These are phyloP conservation scores for Rhodosporidiobolus sp. DNA, from an alignment of 768 basidiomycete species.

Conservation along the genomic window DNA sequence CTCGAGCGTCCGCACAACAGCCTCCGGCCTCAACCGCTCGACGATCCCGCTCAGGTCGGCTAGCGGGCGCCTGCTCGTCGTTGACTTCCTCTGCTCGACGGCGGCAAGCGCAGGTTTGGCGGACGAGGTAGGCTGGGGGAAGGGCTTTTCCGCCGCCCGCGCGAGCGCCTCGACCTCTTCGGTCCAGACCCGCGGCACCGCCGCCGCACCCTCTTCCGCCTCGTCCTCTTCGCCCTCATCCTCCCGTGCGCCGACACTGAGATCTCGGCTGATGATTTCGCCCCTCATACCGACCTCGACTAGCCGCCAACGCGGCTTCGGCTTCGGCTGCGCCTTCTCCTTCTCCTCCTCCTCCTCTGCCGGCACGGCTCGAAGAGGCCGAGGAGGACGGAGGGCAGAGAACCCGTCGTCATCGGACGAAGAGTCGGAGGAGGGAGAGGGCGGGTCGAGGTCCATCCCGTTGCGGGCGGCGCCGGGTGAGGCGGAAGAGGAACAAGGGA, in stretches of 20 bases:
- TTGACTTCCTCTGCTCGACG: background rate
- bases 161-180: background rate
- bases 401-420: no score
- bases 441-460: slow-evolving; percentile 4
- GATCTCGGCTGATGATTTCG: background rate
- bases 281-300: background rate
- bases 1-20: background rate
- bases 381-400: no score
- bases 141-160: background rate
- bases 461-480: background rate
- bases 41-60: background rate
- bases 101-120: no score
- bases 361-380: no score
- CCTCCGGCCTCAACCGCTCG: background rate
- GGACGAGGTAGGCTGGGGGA: background rate
- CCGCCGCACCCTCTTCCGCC: background rate
- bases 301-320: background rate
- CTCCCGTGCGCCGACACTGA: background rate
- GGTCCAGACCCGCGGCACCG: background rate
- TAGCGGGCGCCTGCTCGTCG: no score
- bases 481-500: background rate
- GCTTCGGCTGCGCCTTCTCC: background rate
- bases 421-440: no score
- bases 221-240: background rate
- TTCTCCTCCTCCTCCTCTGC: background rate